Conservation (phyloP, 495 filamentous ascomycete species). For the Aspergillus leporis region DNA sequence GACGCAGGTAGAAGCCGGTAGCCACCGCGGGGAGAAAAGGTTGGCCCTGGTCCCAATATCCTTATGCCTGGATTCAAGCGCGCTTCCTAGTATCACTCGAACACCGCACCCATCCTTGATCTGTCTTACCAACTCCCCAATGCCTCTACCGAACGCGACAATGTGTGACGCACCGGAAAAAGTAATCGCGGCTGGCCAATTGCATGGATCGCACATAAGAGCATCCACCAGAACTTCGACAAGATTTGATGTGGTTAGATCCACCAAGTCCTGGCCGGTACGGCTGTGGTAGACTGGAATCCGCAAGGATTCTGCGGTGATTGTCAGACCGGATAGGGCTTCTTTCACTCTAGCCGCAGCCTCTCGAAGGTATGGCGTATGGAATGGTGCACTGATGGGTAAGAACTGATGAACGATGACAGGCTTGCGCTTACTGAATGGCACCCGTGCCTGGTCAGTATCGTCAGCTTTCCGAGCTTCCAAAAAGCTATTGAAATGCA, state of each 20-base stretch:
- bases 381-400: conserved; percentile 96
- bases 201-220: conserved; percentile 86
- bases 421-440: conserved; percentile 90
- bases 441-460: conserved; percentile 90
- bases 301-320: conserved; percentile 43
- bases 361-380: conserved; percentile 85
- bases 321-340: conserved; percentile 69
- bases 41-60: not conserved
- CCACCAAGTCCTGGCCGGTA: conserved; percentile 77
- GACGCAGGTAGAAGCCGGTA: conserved; percentile 94
- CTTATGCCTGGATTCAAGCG: not conserved
- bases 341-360: conserved; percentile 68
- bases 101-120: conserved; percentile 98
- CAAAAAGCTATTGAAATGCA: conserved; percentile 89
- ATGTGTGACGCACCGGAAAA: conserved; percentile 91
- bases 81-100: conserved; percentile 52
- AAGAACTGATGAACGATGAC: conserved; percentile 97
- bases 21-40: conserved; percentile 53
- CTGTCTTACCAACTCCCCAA: conserved; percentile 90
- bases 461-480: conserved; percentile 97
- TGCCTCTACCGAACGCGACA: conserved; percentile 91
- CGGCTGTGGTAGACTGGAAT: not conserved
- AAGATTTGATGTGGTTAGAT: conserved; percentile 61
- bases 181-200: conserved; percentile 90
- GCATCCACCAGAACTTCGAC: conserved; percentile 86